Base-by-base conservation (phyloP, 441 rosid genomes). In the Pelargonium myrrhifolium region DNA sequence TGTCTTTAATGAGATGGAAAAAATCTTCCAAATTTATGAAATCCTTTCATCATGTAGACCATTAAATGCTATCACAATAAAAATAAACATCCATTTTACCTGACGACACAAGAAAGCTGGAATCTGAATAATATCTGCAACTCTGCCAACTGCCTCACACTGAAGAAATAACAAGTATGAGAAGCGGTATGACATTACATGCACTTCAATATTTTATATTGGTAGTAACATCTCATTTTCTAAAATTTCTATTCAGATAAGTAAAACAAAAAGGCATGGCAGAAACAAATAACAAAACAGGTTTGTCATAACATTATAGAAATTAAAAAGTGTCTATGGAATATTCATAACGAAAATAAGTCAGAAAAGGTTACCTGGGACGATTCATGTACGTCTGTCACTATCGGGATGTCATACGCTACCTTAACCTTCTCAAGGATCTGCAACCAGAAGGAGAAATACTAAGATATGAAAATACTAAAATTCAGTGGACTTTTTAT, bases 31-130 rank as follows among this genome's bases (percentile, higher is more conserved):
- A 26, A 65, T 28, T 2, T 18, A 64, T 7, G 11, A 43, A 43
- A 10, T 43, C 11, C 1, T 43, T 43, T 43, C 49, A 24, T 24
- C 26, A 24, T 2, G 26, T 24, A 43, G 66, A 66, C 47, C 14
- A 8, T 11, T 43, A 24, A 2, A 75, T 0, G 68, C 8, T 17
- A 51, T 60, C 65, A 62, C 4, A 66, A 26, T 66, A 22, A 15
- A 51, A 22, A 69, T 9, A 64, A 10, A 26, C 17, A 71, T 49
- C 28, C 65, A 71, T n/a, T 60, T 70, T 77, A 87, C 96, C 97
- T 92, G 97, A 63, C 96, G 96, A 74, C 97, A 92, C 67, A 89
- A 81, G 72, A 92, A 92, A 70, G 97, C 97, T n/a, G 97, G 97
- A 75, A 92, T 92, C 81, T 87, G 96, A 72, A 92, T 87, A 68